Percentiles rank a stretch among this genome's conserved stretches.
Evolutionary conservation across 495 filamentous ascomycete species (phyloP).

Genomic region (Aspergillus nidulans): DNA sequence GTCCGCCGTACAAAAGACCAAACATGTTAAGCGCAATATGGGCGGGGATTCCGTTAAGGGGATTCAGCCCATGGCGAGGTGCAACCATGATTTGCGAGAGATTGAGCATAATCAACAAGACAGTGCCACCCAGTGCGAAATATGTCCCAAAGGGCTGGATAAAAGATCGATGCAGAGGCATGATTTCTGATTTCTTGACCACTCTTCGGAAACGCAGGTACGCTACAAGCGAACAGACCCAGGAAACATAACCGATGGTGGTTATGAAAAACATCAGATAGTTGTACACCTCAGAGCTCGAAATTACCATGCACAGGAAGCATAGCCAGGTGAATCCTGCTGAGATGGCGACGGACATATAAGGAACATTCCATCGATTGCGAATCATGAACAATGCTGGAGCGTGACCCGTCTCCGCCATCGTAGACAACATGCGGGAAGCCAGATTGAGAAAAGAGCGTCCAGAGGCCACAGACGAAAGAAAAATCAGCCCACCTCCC

Average conservation of each 20-base stretch:
- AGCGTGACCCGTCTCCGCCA: constrained; percentile 46
- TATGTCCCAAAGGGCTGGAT: constrained; percentile 53
- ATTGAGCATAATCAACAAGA: constrained; percentile 47
- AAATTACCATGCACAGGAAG: constrained; percentile 30
- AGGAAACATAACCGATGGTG: constrained; percentile 57
- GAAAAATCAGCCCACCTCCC: constrained; percentile 66
- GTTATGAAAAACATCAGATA: constrained; percentile 60
- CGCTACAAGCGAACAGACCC: constrained; percentile 51
- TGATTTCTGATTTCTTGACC: constrained; percentile 35
- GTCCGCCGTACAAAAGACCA: constrained; percentile 34
- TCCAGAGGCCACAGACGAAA: constrained; percentile 65
- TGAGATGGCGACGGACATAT: constrained; percentile 35
- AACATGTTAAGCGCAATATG: constrained; percentile 61
- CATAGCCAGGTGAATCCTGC: constrained; percentile 35
- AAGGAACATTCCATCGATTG: constrained; percentile 45
- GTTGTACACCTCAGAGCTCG: constrained; percentile 30
- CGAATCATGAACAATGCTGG: constrained; percentile 39
- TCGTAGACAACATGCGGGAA: constrained; percentile 46
- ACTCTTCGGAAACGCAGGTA: constrained; percentile 55
- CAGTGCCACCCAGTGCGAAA: constrained; percentile 42
- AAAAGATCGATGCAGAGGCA: constrained; percentile 35
- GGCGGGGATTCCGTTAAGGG: constrained; percentile 49
- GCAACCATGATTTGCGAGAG: constrained; percentile 48
- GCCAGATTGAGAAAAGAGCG: constrained; percentile 57
- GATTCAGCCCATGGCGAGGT: constrained; percentile 38